These are phyloP conservation scores for Ichthyophthirius multifiliis DNA, from an alignment of 169 alveolate genomes.

Conservation along the genomic window DNA sequence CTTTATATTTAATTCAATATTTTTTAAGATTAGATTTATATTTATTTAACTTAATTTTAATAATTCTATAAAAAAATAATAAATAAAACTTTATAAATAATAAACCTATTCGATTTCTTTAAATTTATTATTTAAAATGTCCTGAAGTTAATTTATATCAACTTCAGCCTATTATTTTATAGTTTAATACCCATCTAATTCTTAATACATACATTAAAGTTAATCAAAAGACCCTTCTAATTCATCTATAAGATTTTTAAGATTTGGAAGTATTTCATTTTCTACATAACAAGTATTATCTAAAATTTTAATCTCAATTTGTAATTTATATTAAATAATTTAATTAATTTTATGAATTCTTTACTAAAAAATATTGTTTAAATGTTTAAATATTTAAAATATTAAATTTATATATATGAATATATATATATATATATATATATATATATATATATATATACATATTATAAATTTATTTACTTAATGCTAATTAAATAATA, in stretches of 20 bases:
- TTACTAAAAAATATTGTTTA: neutral
- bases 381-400: no score
- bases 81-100: no score
- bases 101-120: conserved; percentile 1
- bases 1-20: no score
- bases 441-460: neutral
- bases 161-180: neutral
- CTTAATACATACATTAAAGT: neutral
- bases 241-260: neutral
- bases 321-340: neutral
- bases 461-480: neutral
- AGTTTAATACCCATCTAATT: neutral
- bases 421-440: no score
- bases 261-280: neutral
- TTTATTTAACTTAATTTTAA: no score
- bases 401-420: neutral
- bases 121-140: neutral
- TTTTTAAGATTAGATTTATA: no score
- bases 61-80: no score
- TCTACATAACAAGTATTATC: neutral
- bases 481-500: neutral
- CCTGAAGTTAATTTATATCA: neutral
- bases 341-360: neutral
- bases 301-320: neutral
- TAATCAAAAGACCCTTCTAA: neutral